phyloP scores from a whole-genome alignment of 2,329 filamentous ascomycete genomes.

The Huntiella abstrusa region DNA sequence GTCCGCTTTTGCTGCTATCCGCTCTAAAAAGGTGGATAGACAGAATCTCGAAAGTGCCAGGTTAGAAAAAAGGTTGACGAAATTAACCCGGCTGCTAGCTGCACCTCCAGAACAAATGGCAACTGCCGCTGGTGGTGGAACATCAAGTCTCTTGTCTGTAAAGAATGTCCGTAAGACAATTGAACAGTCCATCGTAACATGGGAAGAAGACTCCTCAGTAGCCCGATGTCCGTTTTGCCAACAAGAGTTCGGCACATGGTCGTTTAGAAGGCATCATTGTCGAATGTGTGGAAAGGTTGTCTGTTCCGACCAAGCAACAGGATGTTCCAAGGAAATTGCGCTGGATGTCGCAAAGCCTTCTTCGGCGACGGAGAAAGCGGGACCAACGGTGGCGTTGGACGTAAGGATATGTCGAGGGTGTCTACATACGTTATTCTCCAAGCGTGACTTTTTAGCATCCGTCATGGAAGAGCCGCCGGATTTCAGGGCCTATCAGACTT shows the following conservation, averaged over 20 bases:
- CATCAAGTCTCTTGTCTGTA: conserved; percentile 42
- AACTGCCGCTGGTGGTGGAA: conserved; percentile 24
- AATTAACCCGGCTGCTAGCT: conserved; percentile 67
- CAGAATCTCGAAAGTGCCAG: conserved; percentile 74
- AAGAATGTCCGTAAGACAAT: conserved; percentile 61
- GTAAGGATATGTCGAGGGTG: conserved; percentile 88
- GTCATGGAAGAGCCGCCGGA: conserved; percentile 50
- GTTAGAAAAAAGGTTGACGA: conserved; percentile 79
- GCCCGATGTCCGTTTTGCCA: conserved; percentile 79
- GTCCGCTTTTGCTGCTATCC: conserved; percentile 46
- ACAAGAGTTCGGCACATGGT: conserved; percentile 86
- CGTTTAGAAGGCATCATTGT: conserved; percentile 86
- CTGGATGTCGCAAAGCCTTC: conserved; percentile 47
- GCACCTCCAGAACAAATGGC: conserved; percentile 50
- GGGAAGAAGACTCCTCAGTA: conserved; percentile 80
- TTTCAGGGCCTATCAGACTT: conserved; percentile 63
- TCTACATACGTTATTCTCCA: conserved; percentile 40
- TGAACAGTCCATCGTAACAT: conserved; percentile 83
- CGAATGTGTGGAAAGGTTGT: conserved; percentile 84
- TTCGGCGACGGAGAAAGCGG: conserved; percentile 25
- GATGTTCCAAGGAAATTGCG: conserved; percentile 68
- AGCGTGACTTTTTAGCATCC: conserved; percentile 60
- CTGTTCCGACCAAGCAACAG: conserved; percentile 70
- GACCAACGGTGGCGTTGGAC: conserved; percentile 47
- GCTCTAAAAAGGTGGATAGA: conserved; percentile 64